These are phyloP conservation scores for Colletotrichum paranaense DNA, from an alignment of 2,329 filamentous ascomycete genomes.

Conservation along the genomic window DNA sequence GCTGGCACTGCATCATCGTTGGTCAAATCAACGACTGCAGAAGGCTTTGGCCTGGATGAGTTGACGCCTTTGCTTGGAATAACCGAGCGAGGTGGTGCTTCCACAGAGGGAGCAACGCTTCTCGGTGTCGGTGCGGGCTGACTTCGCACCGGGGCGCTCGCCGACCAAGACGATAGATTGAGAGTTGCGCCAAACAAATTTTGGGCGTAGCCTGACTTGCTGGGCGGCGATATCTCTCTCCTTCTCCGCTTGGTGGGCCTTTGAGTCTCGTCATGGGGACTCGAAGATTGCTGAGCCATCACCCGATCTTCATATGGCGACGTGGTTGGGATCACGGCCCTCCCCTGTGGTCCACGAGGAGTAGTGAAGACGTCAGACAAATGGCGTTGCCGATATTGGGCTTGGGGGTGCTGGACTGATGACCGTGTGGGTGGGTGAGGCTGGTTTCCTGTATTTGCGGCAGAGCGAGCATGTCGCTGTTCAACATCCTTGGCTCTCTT, in stretches of 20 bases:
- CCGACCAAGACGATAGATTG: constrained; percentile 44
- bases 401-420: constrained; percentile 27
- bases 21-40: neutral
- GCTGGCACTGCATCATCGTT: neutral
- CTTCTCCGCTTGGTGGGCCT: constrained; percentile 55
- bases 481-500: constrained; percentile 72
- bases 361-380: constrained; percentile 68
- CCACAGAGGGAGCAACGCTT: neutral
- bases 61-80: neutral
- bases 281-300: constrained; percentile 39
- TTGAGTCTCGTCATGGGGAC: constrained; percentile 38
- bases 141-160: constrained; percentile 12
- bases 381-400: constrained; percentile 52
- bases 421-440: constrained; percentile 38
- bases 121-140: neutral
- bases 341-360: constrained; percentile 55
- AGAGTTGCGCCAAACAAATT: constrained; percentile 61
- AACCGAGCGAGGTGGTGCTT: neutral
- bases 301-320: constrained; percentile 75
- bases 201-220: constrained; percentile 61
- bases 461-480: constrained; percentile 53
- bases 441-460: constrained; percentile 39
- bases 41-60: neutral
- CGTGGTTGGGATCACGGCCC: constrained; percentile 64
- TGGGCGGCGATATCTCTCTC: constrained; percentile 50